Evolutionary conservation across 2,329 filamentous ascomycete genomes (phyloP), one percentile per base, ranked within the genome.

Genomic region (Monosporascus sp.): DNA sequence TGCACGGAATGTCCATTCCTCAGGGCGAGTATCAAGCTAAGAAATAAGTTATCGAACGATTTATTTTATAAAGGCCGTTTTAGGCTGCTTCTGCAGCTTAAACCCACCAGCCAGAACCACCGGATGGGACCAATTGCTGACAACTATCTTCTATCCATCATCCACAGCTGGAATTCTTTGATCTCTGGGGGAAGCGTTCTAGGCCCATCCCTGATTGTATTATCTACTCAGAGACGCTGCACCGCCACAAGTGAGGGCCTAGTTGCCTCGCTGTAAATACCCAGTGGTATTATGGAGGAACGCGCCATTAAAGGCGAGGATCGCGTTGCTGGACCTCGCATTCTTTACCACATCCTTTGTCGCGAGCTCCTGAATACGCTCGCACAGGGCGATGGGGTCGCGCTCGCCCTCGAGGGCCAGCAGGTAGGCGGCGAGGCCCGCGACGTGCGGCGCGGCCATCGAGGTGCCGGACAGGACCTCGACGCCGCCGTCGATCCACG

Each of bases 1-100:
- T 78, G 63, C 88, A 91, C 70, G 88, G 87, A 3, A 77, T 90
- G 73, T 67, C 51, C 3, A 62, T 74, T 2, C 66, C 66, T 4
- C 59, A 58, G 45, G 65, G 67, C 19, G 65, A 68, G 50, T 56
- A 62, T 49, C 52, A 61, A 31, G 38, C 20, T 20, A 48, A 48
- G 22, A 49, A 40, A 11, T 44, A 26, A 14, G 9, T 14, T 34
- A 34, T 31, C 31, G 5, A 14, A 14, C 11, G 9, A 34, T 34
- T 5, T 14, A 34, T 34, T 34, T 11, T 34, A 24, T 17, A 40
- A 9, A 20, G 24, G 24, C 11, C 22, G 11, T 43, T 27, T 11
- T 27, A 16, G 5, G 9, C 31, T 47, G 9, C 7, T 31, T 31
- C 31, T 24, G 24, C 44, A 31, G 24, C 43, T 27, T 46, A 46